Conservation (phyloP, 1,139 yeast genomes). For the Diutina sp. region DNA sequence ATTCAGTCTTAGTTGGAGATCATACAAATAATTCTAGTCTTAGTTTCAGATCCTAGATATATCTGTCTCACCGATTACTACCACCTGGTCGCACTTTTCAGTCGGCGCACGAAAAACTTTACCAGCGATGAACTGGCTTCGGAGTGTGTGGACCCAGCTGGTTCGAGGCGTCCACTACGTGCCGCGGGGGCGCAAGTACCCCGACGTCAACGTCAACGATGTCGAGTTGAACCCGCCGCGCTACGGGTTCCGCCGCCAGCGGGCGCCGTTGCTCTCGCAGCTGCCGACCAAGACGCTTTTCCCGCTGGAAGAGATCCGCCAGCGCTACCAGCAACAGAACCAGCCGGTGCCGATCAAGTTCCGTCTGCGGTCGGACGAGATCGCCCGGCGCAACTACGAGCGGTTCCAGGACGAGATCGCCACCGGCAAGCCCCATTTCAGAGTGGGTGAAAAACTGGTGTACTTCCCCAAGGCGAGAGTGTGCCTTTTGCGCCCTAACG, state of each 20-base stretch:
- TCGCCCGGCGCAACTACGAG: slow-evolving; percentile 27
- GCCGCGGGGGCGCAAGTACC: slow-evolving; percentile 20
- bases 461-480: slow-evolving; percentile 80
- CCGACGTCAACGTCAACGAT: slow-evolving; percentile 26
- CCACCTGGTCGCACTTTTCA: neutral
- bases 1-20: too few relatives aligned
- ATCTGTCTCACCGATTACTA: neutral
- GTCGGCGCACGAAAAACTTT: neutral
- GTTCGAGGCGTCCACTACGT: slow-evolving; percentile 20
- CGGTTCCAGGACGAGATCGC: slow-evolving; percentile 44
- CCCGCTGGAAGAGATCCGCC: slow-evolving; percentile 25
- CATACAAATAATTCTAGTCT: too few relatives aligned
- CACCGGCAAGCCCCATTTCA: slow-evolving; percentile 65
- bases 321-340: slow-evolving; percentile 22
- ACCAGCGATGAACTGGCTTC: neutral
- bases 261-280: slow-evolving; percentile 30
- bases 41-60: too few relatives aligned
- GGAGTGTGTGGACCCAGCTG: neutral
- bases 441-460: slow-evolving; percentile 56
- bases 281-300: slow-evolving; percentile 26
- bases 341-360: slow-evolving; percentile 33
- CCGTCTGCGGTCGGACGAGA: slow-evolving; percentile 20
- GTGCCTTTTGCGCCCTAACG: slow-evolving; percentile 72
- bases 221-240: slow-evolving; percentile 27
- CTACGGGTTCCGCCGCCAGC: slow-evolving; percentile 25